Evolutionary conservation across 2,329 filamentous ascomycete species (phyloP).

Genomic region (Cladosporium oxysporum): DNA sequence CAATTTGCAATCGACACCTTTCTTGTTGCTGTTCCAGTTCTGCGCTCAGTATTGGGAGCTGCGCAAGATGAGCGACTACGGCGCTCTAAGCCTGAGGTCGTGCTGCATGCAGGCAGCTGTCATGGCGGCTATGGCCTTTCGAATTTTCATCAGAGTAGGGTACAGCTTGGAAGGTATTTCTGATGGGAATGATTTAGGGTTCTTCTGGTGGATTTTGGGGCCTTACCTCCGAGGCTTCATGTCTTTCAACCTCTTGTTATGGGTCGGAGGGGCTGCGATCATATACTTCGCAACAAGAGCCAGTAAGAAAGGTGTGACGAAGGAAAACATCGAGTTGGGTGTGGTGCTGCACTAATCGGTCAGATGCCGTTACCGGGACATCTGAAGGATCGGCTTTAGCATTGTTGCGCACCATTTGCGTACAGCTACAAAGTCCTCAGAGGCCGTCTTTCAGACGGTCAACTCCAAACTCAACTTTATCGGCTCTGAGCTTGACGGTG

Average conservation of each 20-base stretch:
- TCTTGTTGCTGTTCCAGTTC: neutral
- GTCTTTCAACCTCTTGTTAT: neutral
- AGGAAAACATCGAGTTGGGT: neutral
- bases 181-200: neutral
- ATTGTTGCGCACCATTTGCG: too few relatives aligned
- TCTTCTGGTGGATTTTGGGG: neutral
- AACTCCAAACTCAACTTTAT: too few relatives aligned
- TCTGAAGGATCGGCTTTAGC: neutral
- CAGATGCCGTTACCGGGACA: neutral
- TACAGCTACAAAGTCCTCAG: too few relatives aligned
- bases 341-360: neutral
- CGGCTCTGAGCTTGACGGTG: too few relatives aligned
- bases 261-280: neutral
- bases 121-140: neutral
- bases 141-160: neutral
- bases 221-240: neutral
- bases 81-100: neutral
- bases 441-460: too few relatives aligned
- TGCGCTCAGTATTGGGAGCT: neutral
- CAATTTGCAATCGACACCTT: neutral
- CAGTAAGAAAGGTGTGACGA: neutral
- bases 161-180: neutral
- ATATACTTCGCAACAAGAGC: neutral
- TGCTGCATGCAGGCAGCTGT: neutral
- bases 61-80: slow-evolving; percentile 1